These are phyloP conservation scores for Odontarrhena argentea DNA, from an alignment of 345 rosid genomes.

Conservation along the genomic window DNA sequence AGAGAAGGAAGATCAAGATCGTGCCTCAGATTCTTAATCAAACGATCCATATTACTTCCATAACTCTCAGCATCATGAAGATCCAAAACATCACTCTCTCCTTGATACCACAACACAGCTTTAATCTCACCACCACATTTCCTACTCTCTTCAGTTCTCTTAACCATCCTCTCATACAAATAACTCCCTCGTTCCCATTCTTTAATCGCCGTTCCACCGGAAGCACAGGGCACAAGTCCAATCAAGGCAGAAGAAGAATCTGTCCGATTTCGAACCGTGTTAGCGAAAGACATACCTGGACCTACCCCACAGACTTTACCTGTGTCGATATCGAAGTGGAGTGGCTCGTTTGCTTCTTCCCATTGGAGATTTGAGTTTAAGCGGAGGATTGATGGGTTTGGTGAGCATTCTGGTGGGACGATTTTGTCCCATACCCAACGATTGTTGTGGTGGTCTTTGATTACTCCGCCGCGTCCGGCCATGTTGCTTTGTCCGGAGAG, in stretches of 20 bases:
- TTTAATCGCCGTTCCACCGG: constrained; percentile 84
- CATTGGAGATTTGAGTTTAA: constrained; percentile 60
- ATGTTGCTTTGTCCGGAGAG: constrained; percentile 96
- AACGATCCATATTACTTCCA: constrained; percentile 55
- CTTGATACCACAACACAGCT: constrained; percentile 88
- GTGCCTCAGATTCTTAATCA: constrained; percentile 59
- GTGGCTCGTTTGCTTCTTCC: constrained; percentile 77
- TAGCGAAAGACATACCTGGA: constrained; percentile 90
- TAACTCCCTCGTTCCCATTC: constrained; percentile 78
- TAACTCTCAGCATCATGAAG: constrained; percentile 66
- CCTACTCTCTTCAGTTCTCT: constrained; percentile 60
- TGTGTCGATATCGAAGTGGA: constrained; percentile 76
- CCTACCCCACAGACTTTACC: constrained; percentile 75
- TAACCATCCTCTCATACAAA: constrained; percentile 73
- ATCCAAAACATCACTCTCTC: constrained; percentile 74
- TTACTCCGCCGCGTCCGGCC: constrained; percentile 88
- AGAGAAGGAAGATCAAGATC: constrained; percentile 74
- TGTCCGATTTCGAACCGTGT: constrained; percentile 45
- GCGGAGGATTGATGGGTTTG: constrained; percentile 64
- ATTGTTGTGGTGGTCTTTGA: constrained; percentile 46
- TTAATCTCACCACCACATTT: constrained; percentile 64
- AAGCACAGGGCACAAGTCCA: constrained; percentile 84
- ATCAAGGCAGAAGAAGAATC: constrained; percentile 23
- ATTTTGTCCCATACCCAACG: constrained; percentile 61
- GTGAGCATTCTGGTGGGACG: constrained; percentile 64